These are phyloP conservation scores for Medicago arabica DNA, from an alignment of 306 rosid genomes.

Conservation along the genomic window DNA sequence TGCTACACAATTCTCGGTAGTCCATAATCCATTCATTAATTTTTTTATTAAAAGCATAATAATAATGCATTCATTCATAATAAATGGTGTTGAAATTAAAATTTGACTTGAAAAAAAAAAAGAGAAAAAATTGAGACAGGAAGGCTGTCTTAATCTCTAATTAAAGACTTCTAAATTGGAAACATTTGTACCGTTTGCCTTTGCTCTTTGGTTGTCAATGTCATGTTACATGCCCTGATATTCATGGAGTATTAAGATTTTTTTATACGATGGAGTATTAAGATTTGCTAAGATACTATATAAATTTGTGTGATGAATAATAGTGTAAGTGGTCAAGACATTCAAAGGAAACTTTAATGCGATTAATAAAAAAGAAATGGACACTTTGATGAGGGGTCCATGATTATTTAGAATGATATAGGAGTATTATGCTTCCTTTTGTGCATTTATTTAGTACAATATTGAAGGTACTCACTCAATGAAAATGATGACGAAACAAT, in stretches of 20 bases:
- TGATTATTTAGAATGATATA: constrained; percentile 13
- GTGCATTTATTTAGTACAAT: background rate
- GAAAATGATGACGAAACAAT: background rate
- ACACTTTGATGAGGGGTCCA: constrained; percentile 24
- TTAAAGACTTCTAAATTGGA: constrained; percentile 4
- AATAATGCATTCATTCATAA: too few relatives aligned
- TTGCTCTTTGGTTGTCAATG: constrained; percentile 20
- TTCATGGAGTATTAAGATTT: background rate
- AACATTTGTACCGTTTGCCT: background rate
- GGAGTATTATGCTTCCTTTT: constrained; percentile 1
- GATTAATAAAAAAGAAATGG: background rate
- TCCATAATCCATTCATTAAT: too few relatives aligned
- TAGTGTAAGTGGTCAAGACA: constrained; percentile 33
- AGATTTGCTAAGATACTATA: constrained; percentile 22
- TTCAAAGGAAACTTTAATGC: constrained; percentile 16
- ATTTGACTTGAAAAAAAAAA: background rate
- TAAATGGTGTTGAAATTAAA: background rate
- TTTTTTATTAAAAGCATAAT: too few relatives aligned
- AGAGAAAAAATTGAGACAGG: background rate
- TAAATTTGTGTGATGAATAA: constrained; percentile 26
- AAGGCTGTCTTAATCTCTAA: constrained; percentile 10
- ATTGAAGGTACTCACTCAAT: background rate
- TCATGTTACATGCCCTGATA: background rate
- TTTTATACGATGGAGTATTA: background rate
- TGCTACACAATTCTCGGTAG: too few relatives aligned